Evolutionary conservation across 805 yeast genomes (phyloP), one percentile per base, ranked within the genome.

Genomic region (Pichia exigua): DNA sequence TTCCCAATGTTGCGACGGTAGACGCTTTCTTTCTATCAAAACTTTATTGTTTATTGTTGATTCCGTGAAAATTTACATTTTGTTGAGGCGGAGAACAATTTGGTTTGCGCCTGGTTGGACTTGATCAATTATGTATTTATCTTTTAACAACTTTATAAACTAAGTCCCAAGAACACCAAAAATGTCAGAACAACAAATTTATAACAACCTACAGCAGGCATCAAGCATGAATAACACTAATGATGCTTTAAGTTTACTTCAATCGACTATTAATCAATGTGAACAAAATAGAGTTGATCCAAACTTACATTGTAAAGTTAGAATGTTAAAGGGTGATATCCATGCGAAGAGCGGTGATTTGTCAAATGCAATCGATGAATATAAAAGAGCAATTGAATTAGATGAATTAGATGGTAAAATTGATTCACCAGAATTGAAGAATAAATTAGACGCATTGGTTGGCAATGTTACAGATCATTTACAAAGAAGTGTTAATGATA

Each of bases 241-340:
- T 5, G 54, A 59, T 17, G 52, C 52, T 12, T 39, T 49, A 15
- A 44, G 27, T 18, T 18, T 44, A 20, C 30, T 49, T n/a, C 48
- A 49, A 17, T 18, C 26, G 15, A 20, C 44, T 5, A 49, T 49
- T n/a, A 20, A 13, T 5, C 40, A 49, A 6, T 60, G 64, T 46
- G 51, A 57, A 21, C 30, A 47, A n/a, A 47, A 59, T 27, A 53
- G 54, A 20, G 48, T 65, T 24, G 67, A 65, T 46, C 53, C 66
- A 15, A 65, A 65, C 49, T 49, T 65, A 30, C 57, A 45, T 32
- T 59, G 65, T 48, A 62, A 56, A 47, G 59, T 53, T 40, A 57
- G 64, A 84, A 56, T 65, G 21, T 59, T 58, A 5, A 46, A 60
- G 15, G 69, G 69, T 51, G 69, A 66, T 43, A 49, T 63, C 12